A percentile compares a stretch with the other conserved stretches of the same genome.
These are phyloP conservation scores for Mortierella sp. DNA, from an alignment of 371 early-diverging fungal species.

Conservation along the genomic window DNA sequence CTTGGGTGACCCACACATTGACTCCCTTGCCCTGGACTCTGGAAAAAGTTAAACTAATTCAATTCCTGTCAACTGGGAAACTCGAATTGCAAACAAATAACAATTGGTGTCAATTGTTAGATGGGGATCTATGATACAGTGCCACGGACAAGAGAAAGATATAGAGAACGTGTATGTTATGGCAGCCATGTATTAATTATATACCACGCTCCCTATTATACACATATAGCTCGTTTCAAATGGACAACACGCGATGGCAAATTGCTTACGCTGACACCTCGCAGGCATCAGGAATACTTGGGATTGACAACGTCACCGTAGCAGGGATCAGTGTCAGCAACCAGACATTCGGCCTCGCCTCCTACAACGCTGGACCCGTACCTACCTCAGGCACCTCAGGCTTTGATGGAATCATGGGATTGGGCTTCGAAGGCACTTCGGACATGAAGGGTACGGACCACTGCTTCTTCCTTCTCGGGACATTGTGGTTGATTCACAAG, in stretches of 20 bases:
- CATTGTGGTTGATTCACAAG: neutral
- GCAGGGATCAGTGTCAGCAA: conserved; percentile 34
- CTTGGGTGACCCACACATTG: neutral
- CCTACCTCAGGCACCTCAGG: conserved; percentile 21
- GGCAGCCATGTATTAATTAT: too few relatives aligned
- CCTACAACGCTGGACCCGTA: conserved; percentile 23
- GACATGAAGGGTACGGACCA: conserved; percentile 32
- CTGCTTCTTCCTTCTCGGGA: neutral
- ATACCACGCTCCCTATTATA: neutral
- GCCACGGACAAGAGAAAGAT: too few relatives aligned
- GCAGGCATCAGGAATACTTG: conserved; percentile 28
- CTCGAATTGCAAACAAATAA: neutral
- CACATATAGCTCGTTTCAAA: conserved; percentile 25
- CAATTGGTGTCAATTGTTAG: neutral
- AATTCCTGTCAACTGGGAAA: neutral
- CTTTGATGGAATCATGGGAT: conserved; percentile 50
- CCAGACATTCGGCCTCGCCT: conserved; percentile 51
- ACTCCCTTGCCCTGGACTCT: neutral
- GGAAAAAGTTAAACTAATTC: neutral
- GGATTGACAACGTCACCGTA: conserved; percentile 38
- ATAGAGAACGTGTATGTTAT: too few relatives aligned
- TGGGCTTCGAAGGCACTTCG: conserved; percentile 44
- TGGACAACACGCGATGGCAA: conserved; percentile 26
- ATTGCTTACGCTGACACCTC: conserved; percentile 50
- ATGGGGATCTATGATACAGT: too few relatives aligned